Evolutionary conservation across 2,329 filamentous ascomycete species (phyloP), one percentile per base, ranked within the genome.

Genomic region (Thelonectria olida): DNA sequence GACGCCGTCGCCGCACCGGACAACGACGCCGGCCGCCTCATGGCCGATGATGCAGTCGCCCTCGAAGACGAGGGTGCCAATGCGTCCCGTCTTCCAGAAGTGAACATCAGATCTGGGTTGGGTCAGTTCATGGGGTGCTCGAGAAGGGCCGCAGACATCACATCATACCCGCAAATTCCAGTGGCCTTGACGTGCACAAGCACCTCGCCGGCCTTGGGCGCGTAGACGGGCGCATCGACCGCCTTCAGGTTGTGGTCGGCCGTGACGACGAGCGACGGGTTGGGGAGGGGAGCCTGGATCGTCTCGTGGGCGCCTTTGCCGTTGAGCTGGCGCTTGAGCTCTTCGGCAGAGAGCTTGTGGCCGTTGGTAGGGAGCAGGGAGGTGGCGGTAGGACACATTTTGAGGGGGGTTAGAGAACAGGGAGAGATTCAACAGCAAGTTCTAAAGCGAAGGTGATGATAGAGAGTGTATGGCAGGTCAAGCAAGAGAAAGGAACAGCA

Each of bases 21-120:
- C 66, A 15, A 90, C 86, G 5, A 88, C 71, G 5, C 88, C 88
- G 9, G 87, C 83, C 4, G 84, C 86, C 74, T 91, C 88, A 64
- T 90, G 88, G 20, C 88, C 88, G 45, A 90, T 81, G 53, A 90
- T 88, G 67, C 86, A 88, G 65, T 90, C 86, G 19, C 84, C 84
- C 59, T 88, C 82, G 12, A 91, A 84, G 2, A 86, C 81, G 2
- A 91, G 79, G 2, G 83, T 81, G 2, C 89, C 89, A 68, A 91
- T 91, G 12, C 82, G 77, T 22, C 89, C 89, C 1, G 81, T 78
- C 67, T 88, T 87, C 88, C 88, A 91, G 67, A 90, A 88, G 72
- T 91, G 88, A 64, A 91, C 84, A 67, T 91, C 88, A 1, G 88
- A 90, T 39, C 84, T 87, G 27, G 15, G 10, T n/a, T n/a, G 38